phyloP scores from a whole-genome alignment of 106 monocot species.

The Acorus gramineus region DNA sequence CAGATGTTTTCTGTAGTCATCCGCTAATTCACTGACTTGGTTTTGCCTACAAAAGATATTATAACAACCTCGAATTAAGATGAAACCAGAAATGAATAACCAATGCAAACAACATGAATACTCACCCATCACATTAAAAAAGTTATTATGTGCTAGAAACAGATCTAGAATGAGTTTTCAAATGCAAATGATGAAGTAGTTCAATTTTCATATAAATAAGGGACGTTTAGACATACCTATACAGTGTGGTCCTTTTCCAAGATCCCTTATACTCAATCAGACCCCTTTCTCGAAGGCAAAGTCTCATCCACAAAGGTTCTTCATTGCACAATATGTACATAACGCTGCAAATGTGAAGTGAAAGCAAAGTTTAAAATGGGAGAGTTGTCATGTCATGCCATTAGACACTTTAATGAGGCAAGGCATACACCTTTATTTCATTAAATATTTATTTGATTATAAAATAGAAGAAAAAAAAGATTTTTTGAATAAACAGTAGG shows the following conservation, averaged over 20 bases:
- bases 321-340: constrained; percentile 94
- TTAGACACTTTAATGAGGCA: neutral
- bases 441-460: too few species aligned
- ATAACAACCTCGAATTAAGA: constrained; percentile 1
- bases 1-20: constrained; percentile 19
- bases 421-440: too few species aligned
- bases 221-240: constrained; percentile 24
- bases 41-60: constrained; percentile 43
- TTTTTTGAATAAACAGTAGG: too few species aligned
- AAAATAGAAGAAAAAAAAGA: too few species aligned
- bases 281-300: constrained; percentile 63
- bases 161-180: too few species aligned
- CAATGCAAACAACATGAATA: neutral
- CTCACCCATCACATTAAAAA: too few species aligned
- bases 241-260: constrained; percentile 75
- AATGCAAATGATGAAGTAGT: neutral
- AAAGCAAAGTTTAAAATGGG: neutral
- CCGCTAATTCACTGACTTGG: constrained; percentile 18
- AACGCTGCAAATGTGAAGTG: constrained; percentile 43
- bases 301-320: constrained; percentile 93
- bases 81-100: neutral
- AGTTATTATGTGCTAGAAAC: too few species aligned
- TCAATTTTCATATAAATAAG: neutral
- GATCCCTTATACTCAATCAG: constrained; percentile 60
- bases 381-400: neutral